Evolutionary conservation across 192 early-diverging fungal species (phyloP).

Genomic region (Podila epigama): DNA sequence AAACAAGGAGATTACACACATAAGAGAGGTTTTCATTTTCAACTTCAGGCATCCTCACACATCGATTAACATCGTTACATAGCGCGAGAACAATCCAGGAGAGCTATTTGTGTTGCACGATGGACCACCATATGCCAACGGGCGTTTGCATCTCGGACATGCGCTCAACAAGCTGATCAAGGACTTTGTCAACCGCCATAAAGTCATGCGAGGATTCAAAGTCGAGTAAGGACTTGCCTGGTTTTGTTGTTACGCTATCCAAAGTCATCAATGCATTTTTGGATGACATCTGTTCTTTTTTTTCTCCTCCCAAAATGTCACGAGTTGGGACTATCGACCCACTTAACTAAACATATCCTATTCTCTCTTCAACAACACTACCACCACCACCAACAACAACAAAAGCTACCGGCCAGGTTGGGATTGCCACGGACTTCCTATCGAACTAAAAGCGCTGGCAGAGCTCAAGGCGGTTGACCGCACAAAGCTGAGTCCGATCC

Average conservation of each 20-base stretch:
- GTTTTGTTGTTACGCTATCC: neutral
- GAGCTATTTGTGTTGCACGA: constrained; percentile 80
- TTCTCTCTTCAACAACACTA: no score
- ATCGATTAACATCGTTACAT: no score
- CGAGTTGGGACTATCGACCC: neutral
- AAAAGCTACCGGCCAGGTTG: constrained; percentile 80
- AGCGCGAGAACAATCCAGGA: constrained; percentile 69
- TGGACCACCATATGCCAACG: constrained; percentile 86
- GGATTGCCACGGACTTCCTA: constrained; percentile 84
- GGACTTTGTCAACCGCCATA: constrained; percentile 79
- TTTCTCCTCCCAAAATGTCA: neutral
- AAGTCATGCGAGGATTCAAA: constrained; percentile 72
- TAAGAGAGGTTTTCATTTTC: no score
- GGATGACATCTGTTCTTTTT: neutral
- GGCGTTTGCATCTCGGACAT: constrained; percentile 74
- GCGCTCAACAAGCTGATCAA: constrained; percentile 86
- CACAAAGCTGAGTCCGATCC: constrained; percentile 46
- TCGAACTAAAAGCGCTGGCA: constrained; percentile 79
- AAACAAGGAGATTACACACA: neutral
- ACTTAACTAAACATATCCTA: neutral
- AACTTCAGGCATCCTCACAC: neutral
- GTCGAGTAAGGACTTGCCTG: constrained; percentile 70
- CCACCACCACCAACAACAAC: no score
- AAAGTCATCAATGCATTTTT: neutral
- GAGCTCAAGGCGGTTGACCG: constrained; percentile 56